phyloP scores from a whole-genome alignment of 73 alveolate species.

The Tetrahymena borealis region DNA sequence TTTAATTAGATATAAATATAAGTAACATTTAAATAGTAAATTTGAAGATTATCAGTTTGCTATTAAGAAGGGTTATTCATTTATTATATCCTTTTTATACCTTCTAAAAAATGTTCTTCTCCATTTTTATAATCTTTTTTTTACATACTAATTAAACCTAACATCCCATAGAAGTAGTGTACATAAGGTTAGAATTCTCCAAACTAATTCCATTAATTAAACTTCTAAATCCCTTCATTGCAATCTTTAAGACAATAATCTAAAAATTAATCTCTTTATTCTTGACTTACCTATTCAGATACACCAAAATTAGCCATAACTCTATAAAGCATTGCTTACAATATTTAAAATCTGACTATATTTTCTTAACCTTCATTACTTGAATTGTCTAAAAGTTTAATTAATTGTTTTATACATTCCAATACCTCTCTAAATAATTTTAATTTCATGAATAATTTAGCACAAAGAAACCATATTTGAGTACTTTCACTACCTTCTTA shows the following conservation, averaged over 20 bases:
- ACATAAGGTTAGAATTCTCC: not conserved
- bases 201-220: not conserved
- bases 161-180: not conserved
- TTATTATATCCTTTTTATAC: not conserved
- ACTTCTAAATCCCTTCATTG: not conserved
- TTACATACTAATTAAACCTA: not conserved
- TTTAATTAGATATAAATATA: not conserved
- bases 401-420: not conserved
- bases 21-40: not conserved
- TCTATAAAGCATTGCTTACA: too few relatives aligned
- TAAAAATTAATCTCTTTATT: not conserved
- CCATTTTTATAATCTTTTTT: not conserved
- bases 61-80: not conserved
- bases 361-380: not conserved
- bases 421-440: not conserved
- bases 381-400: not conserved
- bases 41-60: not conserved
- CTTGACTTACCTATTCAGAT: too few relatives aligned
- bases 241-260: not conserved
- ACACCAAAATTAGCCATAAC: too few relatives aligned
- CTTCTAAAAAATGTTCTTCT: not conserved
- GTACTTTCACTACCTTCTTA: not conserved
- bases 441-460: not conserved
- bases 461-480: not conserved
- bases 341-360: too few relatives aligned